Evolutionary conservation across 441 rosid species (phyloP).

Genomic region (Gossypium aridum): DNA sequence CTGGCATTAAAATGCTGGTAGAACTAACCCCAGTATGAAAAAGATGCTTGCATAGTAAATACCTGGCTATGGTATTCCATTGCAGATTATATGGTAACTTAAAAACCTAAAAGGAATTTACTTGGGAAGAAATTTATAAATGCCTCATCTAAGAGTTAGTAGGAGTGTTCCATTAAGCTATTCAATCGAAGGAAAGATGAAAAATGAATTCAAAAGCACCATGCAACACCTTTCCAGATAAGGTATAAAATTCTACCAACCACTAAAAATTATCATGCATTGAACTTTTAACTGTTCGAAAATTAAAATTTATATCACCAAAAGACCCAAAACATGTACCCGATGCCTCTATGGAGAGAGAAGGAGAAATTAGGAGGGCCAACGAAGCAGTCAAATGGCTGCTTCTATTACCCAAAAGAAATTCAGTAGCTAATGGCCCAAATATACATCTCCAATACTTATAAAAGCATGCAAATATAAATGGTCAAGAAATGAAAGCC

Average conservation of each 20-base stretch:
- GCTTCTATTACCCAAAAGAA: conserved; percentile 6
- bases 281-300: background rate
- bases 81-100: background rate
- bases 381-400: background rate
- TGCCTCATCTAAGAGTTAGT: background rate
- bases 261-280: background rate
- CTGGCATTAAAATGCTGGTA: background rate
- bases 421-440: background rate
- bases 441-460: background rate
- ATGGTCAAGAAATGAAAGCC: background rate
- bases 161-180: background rate
- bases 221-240: background rate
- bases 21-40: background rate
- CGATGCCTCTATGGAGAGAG: background rate
- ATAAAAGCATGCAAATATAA: conserved; percentile 1
- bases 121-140: background rate
- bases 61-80: background rate
- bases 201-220: background rate
- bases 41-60: background rate
- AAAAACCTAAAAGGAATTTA: background rate
- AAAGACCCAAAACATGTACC: background rate
- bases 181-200: background rate
- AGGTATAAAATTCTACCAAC: background rate
- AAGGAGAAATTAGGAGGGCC: background rate
- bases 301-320: background rate